Percentiles rank a stretch among this genome's conserved stretches.
Conservation (phyloP, 1,284 basidiomycete species). For the Ustilago lituana region DNA sequence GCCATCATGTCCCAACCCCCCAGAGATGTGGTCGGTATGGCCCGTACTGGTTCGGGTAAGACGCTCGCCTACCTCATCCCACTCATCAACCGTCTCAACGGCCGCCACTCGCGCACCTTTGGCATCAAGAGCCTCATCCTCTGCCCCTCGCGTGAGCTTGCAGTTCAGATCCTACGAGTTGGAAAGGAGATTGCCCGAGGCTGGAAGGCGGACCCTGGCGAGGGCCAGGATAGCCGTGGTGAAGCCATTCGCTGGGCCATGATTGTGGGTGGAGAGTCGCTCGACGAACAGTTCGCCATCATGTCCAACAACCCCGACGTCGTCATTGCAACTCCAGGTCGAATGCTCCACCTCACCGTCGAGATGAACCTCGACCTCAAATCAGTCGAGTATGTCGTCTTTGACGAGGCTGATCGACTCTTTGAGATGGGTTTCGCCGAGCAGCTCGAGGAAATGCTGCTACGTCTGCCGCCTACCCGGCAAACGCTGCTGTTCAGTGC, state of each 20-base stretch:
- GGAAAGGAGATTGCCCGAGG: conserved; percentile 91
- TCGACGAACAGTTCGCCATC: conserved; percentile 97
- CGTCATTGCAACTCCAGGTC: conserved; percentile 85
- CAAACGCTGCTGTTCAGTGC: conserved; percentile 96
- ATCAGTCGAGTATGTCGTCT: conserved; percentile 88
- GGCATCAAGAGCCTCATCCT: conserved; percentile 89
- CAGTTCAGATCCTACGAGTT: conserved; percentile 90
- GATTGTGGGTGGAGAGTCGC: conserved; percentile 91
- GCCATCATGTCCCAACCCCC: conserved; percentile 84
- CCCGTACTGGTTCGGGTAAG: conserved; percentile 96
- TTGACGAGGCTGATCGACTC: conserved; percentile 95
- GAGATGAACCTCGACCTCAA: conserved; percentile 96
- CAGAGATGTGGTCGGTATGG: conserved; percentile 96
- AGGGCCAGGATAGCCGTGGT: conserved; percentile 69
- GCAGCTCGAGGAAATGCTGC: conserved; percentile 88
- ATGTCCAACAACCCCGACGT: conserved; percentile 86
- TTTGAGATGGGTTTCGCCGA: conserved; percentile 98
- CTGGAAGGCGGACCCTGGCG: conserved; percentile 68
- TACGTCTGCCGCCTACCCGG: conserved; percentile 83
- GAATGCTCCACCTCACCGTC: conserved; percentile 90
- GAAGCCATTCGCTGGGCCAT: conserved; percentile 88
- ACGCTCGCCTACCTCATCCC: conserved; percentile 96
- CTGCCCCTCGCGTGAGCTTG: conserved; percentile 91
- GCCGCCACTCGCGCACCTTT: conserved; percentile 80
- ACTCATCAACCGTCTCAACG: conserved; percentile 84